Conservation (phyloP, 129 eudicot species). For the Chrysanthemum seticuspe region DNA sequence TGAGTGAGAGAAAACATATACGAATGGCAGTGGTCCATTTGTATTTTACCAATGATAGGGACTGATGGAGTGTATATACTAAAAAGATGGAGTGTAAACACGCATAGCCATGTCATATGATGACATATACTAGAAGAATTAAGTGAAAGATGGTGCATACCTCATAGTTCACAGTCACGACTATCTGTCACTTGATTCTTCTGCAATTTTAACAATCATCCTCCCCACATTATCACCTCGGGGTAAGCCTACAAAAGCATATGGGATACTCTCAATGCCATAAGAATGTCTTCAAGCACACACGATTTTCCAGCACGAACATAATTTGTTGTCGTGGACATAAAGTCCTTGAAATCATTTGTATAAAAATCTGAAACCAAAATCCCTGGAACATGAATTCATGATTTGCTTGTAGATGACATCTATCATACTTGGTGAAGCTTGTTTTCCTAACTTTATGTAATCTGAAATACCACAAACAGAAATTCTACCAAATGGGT, state of each 20-base stretch:
- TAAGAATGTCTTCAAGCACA: conserved; percentile 47
- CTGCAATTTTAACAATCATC: conserved; percentile 41
- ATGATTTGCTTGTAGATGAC: conserved; percentile 62
- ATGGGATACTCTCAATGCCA: conserved; percentile 59
- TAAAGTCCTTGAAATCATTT: conserved; percentile 36
- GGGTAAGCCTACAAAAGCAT: conserved; percentile 57
- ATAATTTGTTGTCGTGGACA: conserved; percentile 45
- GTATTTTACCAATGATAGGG: too few species aligned
- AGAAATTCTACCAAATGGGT: conserved; percentile 56
- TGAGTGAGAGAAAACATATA: too few species aligned
- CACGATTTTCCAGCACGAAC: conserved; percentile 44
- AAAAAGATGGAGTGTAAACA: too few species aligned
- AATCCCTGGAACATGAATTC: conserved; percentile 68
- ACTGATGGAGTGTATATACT: too few species aligned
- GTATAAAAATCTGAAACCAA: conserved; percentile 36
- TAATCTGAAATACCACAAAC: conserved; percentile 71
- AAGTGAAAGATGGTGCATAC: too few species aligned
- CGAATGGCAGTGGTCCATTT: too few species aligned
- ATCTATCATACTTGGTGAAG: conserved; percentile 53
- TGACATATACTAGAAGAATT: too few species aligned
- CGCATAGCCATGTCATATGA: too few species aligned
- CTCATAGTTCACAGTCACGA: too few species aligned
- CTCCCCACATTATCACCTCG: conserved; percentile 61
- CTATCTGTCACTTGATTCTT: too few species aligned
- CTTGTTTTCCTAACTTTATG: conserved; percentile 26